A percentile compares a stretch with the other conserved stretches of the same genome.
Evolutionary conservation across 179 eudicot genomes (phyloP).

Genomic region (Nepenthes alata): DNA sequence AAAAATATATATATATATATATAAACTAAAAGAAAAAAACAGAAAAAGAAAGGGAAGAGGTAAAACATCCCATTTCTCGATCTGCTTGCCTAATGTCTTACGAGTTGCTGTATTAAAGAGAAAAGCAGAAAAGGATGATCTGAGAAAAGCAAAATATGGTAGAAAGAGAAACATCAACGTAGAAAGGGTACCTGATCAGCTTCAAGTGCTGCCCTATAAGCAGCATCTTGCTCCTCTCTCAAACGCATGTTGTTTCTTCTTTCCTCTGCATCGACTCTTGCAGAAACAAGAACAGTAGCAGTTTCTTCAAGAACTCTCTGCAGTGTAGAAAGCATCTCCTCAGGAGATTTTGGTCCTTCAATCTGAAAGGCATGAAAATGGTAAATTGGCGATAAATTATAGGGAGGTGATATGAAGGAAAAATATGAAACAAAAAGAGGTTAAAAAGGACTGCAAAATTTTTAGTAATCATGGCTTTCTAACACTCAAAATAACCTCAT

Average conservation of each 20-base stretch:
- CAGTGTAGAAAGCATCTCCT: slow-evolving; percentile 59
- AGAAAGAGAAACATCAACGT: neutral
- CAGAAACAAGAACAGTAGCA: slow-evolving; percentile 81
- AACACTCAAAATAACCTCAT: too few species aligned
- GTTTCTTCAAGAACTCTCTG: slow-evolving; percentile 94
- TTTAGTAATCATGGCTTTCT: too few species aligned
- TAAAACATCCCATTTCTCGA: neutral
- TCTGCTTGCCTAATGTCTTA: neutral
- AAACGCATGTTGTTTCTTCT: slow-evolving; percentile 63
- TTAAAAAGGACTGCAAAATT: neutral
- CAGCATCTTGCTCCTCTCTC: slow-evolving; percentile 99
- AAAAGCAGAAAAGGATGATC: neutral
- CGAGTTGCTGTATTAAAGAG: neutral
- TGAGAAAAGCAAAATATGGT: neutral
- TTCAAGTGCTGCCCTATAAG: slow-evolving; percentile 91
- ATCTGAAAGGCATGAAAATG: slow-evolving; percentile 32
- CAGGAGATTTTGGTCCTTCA: slow-evolving; percentile 88
- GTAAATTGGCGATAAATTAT: neutral
- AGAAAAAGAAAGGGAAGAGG: too few species aligned
- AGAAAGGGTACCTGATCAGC: slow-evolving; percentile 69
- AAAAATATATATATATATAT: too few species aligned
- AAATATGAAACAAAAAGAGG: neutral
- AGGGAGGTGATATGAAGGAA: neutral
- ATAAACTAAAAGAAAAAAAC: too few species aligned
- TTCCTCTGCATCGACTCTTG: slow-evolving; percentile 95